phyloP scores from a whole-genome alignment of 192 early-diverging fungal genomes.

The Podila verticillata region DNA sequence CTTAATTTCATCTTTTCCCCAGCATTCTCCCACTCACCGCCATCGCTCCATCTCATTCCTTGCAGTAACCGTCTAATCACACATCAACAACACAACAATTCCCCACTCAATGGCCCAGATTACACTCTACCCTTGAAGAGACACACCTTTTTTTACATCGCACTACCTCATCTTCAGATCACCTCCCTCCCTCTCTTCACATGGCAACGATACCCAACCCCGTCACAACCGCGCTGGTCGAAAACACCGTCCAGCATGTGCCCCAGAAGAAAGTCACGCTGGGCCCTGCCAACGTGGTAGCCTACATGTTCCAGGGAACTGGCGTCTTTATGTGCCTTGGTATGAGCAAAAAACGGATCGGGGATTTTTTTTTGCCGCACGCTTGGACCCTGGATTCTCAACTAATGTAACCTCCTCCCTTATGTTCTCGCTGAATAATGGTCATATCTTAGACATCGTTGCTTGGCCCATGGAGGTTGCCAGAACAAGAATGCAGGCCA shows the following conservation, averaged over 20 bases:
- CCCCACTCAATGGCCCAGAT: background rate
- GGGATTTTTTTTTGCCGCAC: background rate
- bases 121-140: background rate
- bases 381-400: constrained; percentile 7
- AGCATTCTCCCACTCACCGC: no score
- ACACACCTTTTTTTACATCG: background rate
- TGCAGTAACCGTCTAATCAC: no score
- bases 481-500: constrained; percentile 49
- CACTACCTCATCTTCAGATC: background rate
- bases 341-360: background rate
- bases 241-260: constrained; percentile 13
- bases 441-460: constrained; percentile 27
- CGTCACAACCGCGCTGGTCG: constrained; percentile 23
- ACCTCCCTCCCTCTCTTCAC: background rate
- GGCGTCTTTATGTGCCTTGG: constrained; percentile 51
- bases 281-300: constrained; percentile 36
- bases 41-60: no score
- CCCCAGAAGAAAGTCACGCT: constrained; percentile 40
- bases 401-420: background rate
- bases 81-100: background rate
- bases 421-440: background rate
- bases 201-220: constrained; percentile 43
- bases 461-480: constrained; percentile 47
- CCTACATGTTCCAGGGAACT: constrained; percentile 50
- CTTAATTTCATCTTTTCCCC: no score